These are phyloP conservation scores for Trichosporon sp. DNA, from an alignment of 1,284 basidiomycete species.

Conservation along the genomic window DNA sequence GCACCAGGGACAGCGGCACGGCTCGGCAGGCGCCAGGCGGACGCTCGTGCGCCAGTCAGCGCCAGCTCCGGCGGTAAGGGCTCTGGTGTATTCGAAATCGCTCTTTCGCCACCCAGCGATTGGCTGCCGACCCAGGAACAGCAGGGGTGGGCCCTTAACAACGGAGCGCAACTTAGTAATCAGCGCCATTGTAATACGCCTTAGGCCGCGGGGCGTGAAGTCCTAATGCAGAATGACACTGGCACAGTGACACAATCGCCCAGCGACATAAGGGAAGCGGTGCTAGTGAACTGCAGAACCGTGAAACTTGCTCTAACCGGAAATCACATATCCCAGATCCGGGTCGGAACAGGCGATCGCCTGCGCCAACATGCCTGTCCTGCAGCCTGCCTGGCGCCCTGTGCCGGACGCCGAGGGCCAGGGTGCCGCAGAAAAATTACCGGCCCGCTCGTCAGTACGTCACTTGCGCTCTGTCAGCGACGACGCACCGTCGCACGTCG, in stretches of 20 bases:
- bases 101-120: background rate
- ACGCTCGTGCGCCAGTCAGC: background rate
- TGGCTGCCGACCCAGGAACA: background rate
- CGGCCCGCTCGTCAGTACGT: background rate
- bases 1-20: background rate
- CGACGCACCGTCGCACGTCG: background rate
- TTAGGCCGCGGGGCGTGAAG: background rate
- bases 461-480: background rate
- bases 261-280: background rate
- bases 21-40: background rate
- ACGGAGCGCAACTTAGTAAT: background rate
- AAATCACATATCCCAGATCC: conserved; percentile 2
- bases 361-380: background rate
- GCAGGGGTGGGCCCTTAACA: background rate
- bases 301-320: background rate
- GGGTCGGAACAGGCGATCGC: background rate
- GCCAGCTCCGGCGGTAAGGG: background rate
- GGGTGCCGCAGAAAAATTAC: background rate
- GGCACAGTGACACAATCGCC: background rate
- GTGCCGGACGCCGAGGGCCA: background rate
- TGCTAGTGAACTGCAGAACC: background rate
- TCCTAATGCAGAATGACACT: background rate
- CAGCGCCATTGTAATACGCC: background rate
- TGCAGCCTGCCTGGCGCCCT: background rate
- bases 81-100: background rate